Evolutionary conservation across 768 basidiomycete genomes (phyloP).

Genomic region (Tremella mesenterica): DNA sequence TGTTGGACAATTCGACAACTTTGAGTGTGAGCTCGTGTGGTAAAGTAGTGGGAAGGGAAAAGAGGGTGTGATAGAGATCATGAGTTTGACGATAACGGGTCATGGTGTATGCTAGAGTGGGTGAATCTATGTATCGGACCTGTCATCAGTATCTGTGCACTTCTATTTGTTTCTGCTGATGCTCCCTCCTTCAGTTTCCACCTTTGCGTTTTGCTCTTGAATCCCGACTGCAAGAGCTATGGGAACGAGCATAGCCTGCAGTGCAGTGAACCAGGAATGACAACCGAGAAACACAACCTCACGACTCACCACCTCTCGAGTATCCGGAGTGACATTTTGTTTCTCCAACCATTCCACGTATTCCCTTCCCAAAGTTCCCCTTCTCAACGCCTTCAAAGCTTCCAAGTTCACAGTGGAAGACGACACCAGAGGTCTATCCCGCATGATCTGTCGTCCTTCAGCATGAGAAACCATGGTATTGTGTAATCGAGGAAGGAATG

Average conservation of each 20-base stretch:
- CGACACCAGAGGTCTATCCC: conserved; percentile 73
- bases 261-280: no score
- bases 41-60: conserved; percentile 78
- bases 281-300: no score
- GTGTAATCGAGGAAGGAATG: conserved; percentile 64
- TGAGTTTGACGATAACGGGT: conserved; percentile 96
- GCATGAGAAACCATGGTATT: conserved; percentile 66
- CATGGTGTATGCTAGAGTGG: conserved; percentile 95
- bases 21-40: conserved; percentile 90
- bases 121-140: conserved; percentile 92
- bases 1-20: conserved; percentile 84
- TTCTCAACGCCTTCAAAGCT: conserved; percentile 57
- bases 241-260: no score
- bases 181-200: background rate
- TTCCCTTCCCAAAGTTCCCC: conserved; percentile 73
- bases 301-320: conserved; percentile 74
- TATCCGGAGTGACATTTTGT: conserved; percentile 86
- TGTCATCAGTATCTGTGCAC: conserved; percentile 38
- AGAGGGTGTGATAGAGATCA: conserved; percentile 91
- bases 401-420: conserved; percentile 66
- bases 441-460: conserved; percentile 77
- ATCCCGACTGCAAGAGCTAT: no score
- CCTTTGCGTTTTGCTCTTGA: background rate
- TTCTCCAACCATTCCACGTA: conserved; percentile 84
- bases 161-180: no score